Base-by-base conservation (phyloP, 2,329 filamentous ascomycete species). In the Plectosphaerella plurivora region DNA sequence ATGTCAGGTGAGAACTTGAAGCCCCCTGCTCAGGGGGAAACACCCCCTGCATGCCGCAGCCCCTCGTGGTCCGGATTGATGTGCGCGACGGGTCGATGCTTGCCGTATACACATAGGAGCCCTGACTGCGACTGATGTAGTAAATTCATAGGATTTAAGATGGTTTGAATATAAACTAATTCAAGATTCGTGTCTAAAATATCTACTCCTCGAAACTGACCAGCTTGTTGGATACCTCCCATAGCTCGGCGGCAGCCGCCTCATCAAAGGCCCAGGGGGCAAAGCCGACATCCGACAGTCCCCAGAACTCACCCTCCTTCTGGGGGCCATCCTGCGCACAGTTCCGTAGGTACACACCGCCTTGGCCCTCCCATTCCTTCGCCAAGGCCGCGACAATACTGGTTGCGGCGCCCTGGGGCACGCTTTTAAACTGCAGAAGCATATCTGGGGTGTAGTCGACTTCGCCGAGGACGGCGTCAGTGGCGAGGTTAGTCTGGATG, bases 401-500 rank as follows among this genome's bases (percentile, higher is more conserved):
- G 9, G 76, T 79, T 0, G 77, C 73, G 22, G 76, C 77, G 2
- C 76, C 77, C 58, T 79, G 77, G 22, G 53, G 46, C 18, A 53
- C 45, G 4, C 33, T 28, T 49, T 25, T 53, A 50, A 35, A 18
- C 33, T 22, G 35, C 47, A 22, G 35, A 37, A 48, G 33, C 25
- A 54, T n/a, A 20, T 51, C 42, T 20, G 22, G 22, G 22, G 22
- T 22, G 22, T 22, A 22, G 22, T 44, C 44, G 24, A 45, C 37
- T 15, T 22, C 16, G 42, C 16, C 42, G 10, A 10, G 24, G 12
- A 22, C 16, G 9, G 16, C 42, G 9, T 22, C 1, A 14, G 15
- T 45, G 11, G 44, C 48, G 1, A 57, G 47, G 11, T 44, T 41
- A 5, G 55, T 57, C 18, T 15, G 7, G 55, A 74, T 73, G 20